A percentile compares a stretch with the other conserved stretches of the same genome.
Evolutionary conservation across 2,329 filamentous ascomycete species (phyloP).

Genomic region (Zymoseptoria tritici): DNA sequence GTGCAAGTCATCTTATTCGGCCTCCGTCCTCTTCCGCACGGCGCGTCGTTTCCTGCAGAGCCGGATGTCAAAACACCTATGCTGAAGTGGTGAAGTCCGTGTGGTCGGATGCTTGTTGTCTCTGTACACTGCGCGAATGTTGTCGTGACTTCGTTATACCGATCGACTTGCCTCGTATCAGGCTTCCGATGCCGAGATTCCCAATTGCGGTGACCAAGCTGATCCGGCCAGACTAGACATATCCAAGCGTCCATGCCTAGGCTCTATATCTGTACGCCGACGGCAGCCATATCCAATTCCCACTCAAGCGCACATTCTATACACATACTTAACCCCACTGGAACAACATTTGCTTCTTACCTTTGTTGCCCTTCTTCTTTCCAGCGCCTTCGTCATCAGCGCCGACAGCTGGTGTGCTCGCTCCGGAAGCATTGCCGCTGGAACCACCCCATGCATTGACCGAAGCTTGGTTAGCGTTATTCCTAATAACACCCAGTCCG

Average conservation of each 20-base stretch:
- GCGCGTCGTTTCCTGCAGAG: no score
- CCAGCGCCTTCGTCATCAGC: conserved; percentile 18
- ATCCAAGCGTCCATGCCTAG: not conserved
- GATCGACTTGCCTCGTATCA: not conserved
- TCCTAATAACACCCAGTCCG: conserved; percentile 38
- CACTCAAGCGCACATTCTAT: not conserved
- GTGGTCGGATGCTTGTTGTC: not conserved
- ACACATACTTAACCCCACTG: conserved; percentile 36
- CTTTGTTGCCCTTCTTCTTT: conserved; percentile 30
- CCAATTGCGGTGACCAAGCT: not conserved
- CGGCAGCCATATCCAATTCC: not conserved
- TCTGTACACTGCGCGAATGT: not conserved
- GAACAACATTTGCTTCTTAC: conserved; percentile 43
- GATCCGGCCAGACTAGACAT: not conserved
- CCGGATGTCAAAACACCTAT: not conserved
- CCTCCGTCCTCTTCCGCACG: no score
- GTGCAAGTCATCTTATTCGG: no score
- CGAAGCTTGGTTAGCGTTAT: conserved; percentile 33
- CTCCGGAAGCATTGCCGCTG: conserved; percentile 19
- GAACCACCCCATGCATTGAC: conserved; percentile 35
- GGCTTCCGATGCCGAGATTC: no score
- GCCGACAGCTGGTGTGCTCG: conserved; percentile 15
- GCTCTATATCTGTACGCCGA: no score
- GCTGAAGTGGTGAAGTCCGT: not conserved
- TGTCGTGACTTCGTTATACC: not conserved